Conservation (phyloP, 768 basidiomycete genomes). For the Rhizopogon rudus region DNA sequence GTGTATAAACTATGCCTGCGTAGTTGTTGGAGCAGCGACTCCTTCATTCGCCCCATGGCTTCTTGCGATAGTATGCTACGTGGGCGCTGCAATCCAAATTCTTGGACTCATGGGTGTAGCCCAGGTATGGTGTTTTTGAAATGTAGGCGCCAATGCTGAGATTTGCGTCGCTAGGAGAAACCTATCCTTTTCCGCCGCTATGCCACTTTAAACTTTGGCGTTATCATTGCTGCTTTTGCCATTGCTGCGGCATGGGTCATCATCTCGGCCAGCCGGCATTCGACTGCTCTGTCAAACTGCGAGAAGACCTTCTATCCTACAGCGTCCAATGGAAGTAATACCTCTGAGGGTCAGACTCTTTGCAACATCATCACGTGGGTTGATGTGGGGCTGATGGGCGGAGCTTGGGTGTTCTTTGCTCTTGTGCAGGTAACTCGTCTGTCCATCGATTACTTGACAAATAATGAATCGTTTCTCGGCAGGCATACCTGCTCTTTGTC, state of each 20-base stretch:
- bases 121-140: conserved; percentile 40
- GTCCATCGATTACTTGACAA: neutral
- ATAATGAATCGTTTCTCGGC: conserved; percentile 2
- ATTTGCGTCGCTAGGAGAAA: conserved; percentile 49
- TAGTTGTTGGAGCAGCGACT: conserved; percentile 84
- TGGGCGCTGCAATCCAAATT: conserved; percentile 70
- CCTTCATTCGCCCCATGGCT: conserved; percentile 73
- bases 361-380: conserved; percentile 94
- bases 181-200: conserved; percentile 62
- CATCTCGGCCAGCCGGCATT: conserved; percentile 74
- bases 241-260: conserved; percentile 79
- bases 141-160: conserved; percentile 3
- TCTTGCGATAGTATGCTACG: conserved; percentile 71
- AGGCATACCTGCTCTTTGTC: conserved; percentile 49
- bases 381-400: conserved; percentile 87
- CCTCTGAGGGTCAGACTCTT: conserved; percentile 59
- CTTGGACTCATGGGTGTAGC: conserved; percentile 85
- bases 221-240: conserved; percentile 59
- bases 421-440: conserved; percentile 63
- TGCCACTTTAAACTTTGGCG: conserved; percentile 56
- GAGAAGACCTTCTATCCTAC: conserved; percentile 50
- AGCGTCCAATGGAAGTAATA: conserved; percentile 24
- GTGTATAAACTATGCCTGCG: conserved; percentile 1
- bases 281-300: conserved; percentile 64
- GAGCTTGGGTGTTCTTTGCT: conserved; percentile 78